These are phyloP conservation scores for Talinum fruticosum DNA, from an alignment of 148 eudicot species.

Conservation along the genomic window DNA sequence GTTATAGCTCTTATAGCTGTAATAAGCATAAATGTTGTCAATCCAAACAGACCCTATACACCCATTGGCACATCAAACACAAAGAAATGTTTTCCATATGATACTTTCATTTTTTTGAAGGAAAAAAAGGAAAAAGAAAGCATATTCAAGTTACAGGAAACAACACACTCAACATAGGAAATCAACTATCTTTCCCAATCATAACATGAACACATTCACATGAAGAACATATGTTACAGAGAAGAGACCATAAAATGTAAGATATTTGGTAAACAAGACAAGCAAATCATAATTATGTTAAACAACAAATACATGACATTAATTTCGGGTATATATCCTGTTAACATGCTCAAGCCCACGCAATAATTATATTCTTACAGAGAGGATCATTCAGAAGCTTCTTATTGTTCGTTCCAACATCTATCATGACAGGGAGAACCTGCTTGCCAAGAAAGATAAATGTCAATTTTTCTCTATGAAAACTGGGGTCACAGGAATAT, in stretches of 20 bases:
- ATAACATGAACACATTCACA: constrained; percentile 5
- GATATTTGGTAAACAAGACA: not conserved
- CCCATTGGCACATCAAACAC: not conserved
- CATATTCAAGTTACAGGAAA: not conserved
- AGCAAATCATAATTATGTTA: constrained; percentile 1
- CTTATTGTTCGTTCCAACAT: constrained; percentile 97
- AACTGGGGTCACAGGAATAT: not conserved
- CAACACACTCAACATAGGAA: not conserved
- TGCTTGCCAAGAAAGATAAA: constrained; percentile 32
- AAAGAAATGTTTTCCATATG: not conserved
- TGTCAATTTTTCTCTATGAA: not conserved
- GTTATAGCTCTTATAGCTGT: too few species aligned
- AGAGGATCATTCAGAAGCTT: constrained; percentile 80
- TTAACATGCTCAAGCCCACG: not conserved
- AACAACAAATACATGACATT: not conserved
- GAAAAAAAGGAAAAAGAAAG: not conserved
- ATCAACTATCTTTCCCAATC: not conserved
- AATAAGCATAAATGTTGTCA: too few species aligned
- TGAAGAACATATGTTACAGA: not conserved
- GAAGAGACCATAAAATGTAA: not conserved
- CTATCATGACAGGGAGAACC: constrained; percentile 99
- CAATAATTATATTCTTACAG: constrained; percentile 52
- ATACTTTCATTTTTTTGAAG: not conserved
- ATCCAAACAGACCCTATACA: too few species aligned
- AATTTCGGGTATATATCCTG: not conserved